Base-by-base conservation (phyloP, 2,329 filamentous ascomycete genomes). In the Thermothelomyces thermophilus region DNA sequence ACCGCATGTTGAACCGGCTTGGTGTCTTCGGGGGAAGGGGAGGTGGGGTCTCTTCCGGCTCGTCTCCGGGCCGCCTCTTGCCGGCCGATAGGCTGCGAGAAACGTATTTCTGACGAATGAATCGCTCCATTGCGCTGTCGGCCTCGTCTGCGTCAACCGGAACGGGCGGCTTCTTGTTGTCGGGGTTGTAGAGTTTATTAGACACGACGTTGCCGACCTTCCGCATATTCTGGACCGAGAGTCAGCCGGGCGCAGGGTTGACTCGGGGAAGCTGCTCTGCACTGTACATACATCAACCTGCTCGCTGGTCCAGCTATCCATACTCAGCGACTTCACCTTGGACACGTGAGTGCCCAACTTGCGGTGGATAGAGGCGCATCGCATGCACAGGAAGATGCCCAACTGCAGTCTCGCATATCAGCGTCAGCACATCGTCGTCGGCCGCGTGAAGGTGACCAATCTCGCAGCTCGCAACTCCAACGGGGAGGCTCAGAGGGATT, bases 261-360 rank as follows among this genome's bases (percentile, higher is more conserved):
- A 17, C n/a, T n/a, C 22, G 7, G 26, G 22, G 28, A 19, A 40
- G n/a, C n/a, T 24, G 24, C 19, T 26, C 40, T 17, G 17, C 24
- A 48, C n/a, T 26, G 24, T 26, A 26, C 54, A 30, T 74, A 95
- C 90, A 71, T 98, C 93, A 56, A 98, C 90, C 71, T 98, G 93
- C 54, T 97, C 93, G 63, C 85, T 84, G 42, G 87, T 83, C 93
- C 93, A 98, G 59, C 86, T 93, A 70, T 98, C 93, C 90, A 98
- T 97, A 68, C 87, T 97, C 71, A 98, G 70, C 33, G 90, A 97
- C 70, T 98, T 98, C 73, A 98, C 90, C 69, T 98, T 98, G 58
- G 90, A 96, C 56, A 98, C 89, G 69, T 98, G 93, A 35, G 93
- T 97, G 54, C 93, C 93, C 63, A 98, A 76, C 71, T 97, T 97